These are phyloP conservation scores for Plasmodium blacklocki DNA, from an alignment of 169 alveolate species.

Conservation along the genomic window DNA sequence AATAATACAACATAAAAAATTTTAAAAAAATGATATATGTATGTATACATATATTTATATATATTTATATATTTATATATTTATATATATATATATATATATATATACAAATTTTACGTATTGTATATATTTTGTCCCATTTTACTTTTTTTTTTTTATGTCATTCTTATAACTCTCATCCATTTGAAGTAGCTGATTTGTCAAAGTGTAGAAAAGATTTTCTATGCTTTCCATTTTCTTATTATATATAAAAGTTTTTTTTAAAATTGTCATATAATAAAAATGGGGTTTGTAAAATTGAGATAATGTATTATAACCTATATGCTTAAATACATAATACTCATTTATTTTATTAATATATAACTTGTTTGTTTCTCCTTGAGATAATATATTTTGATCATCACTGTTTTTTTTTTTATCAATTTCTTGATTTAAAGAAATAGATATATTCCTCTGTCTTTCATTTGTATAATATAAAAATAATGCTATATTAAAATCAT, in stretches of 20 bases:
- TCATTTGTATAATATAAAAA: not conserved
- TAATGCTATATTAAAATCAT: conserved; percentile 58
- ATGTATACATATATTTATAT: too few relatives aligned
- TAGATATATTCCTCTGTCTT: not conserved
- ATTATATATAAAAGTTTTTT: conserved; percentile 36
- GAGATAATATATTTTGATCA: too few relatives aligned
- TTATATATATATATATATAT: not conserved
- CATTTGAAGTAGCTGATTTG: conserved; percentile 33
- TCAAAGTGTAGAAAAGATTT: conserved; percentile 16
- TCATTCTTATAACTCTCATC: conserved; percentile 6
- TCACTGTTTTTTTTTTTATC: too few relatives aligned
- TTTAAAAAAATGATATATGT: too few relatives aligned
- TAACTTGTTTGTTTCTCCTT: conserved; percentile 2
- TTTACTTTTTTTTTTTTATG: conserved; percentile 6
- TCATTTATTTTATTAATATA: conserved; percentile 25
- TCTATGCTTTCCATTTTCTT: conserved; percentile 39
- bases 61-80: too few relatives aligned
- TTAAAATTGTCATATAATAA: conserved; percentile 57
- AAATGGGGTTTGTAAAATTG: conserved; percentile 69
- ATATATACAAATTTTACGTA: too few relatives aligned
- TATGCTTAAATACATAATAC: conserved; percentile 24
- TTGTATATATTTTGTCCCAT: too few relatives aligned
- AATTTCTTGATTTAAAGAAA: conserved; percentile 9
- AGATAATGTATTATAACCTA: conserved; percentile 59
- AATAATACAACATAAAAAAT: too few relatives aligned